Conservation (phyloP, 768 basidiomycete genomes). For the Lentinula detonsa region DNA sequence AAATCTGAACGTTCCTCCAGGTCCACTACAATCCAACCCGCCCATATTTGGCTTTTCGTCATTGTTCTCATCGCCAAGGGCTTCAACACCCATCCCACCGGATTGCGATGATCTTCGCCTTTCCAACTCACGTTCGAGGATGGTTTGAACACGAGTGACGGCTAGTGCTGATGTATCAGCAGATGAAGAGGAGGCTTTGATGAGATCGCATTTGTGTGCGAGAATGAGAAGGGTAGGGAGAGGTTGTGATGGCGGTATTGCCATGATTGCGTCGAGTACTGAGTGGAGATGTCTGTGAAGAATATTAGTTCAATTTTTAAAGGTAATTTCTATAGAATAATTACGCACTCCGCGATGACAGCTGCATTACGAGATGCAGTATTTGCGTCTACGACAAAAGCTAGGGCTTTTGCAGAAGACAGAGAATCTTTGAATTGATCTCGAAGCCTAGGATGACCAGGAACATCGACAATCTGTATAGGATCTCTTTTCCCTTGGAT, state of each 20-base stretch:
- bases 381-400: constrained; percentile 77
- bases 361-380: constrained; percentile 72
- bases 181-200: constrained; percentile 37
- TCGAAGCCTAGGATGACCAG: constrained; percentile 80
- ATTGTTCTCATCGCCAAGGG: constrained; percentile 48
- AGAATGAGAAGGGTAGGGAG: constrained; percentile 60
- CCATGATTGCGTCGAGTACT: constrained; percentile 62
- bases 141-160: constrained; percentile 65
- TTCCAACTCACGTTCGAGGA: constrained; percentile 82
- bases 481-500: constrained; percentile 36
- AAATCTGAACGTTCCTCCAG: constrained; percentile 59
- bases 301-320: not conserved
- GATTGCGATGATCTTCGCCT: constrained; percentile 62
- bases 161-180: constrained; percentile 28
- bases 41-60: constrained; percentile 54
- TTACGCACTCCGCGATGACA: constrained; percentile 72
- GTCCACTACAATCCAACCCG: constrained; percentile 64
- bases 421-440: constrained; percentile 68
- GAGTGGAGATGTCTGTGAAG: constrained; percentile 61
- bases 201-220: constrained; percentile 72
- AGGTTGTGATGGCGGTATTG: constrained; percentile 64
- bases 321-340: not conserved
- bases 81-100: constrained; percentile 65
- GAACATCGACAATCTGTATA: constrained; percentile 64
- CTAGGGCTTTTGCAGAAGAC: constrained; percentile 54